Conservation (phyloP, 2,329 filamentous ascomycete species). For the Colletotrichum noveboracense region DNA sequence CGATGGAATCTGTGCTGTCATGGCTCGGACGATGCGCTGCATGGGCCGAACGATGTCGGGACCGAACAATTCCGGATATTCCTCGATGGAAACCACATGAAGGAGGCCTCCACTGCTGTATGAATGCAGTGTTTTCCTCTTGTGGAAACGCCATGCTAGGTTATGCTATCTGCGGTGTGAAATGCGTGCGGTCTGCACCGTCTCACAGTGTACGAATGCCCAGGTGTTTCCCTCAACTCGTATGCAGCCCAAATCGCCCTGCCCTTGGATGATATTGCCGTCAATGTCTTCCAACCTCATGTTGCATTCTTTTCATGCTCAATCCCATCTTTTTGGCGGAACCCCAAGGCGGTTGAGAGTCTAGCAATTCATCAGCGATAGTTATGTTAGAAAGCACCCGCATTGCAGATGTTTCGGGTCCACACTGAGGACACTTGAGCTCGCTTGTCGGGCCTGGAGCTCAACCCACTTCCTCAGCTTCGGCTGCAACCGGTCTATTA, state of each 20-base stretch:
- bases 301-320: neutral
- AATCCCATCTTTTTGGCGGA: neutral
- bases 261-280: neutral
- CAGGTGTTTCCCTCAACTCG: neutral
- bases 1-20: neutral
- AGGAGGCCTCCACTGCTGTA: neutral
- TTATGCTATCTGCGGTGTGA: neutral
- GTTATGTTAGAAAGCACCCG: neutral
- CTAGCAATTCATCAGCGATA: neutral
- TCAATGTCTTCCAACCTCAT: neutral
- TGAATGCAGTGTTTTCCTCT: too few species aligned
- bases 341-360: neutral
- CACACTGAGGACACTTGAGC: neutral
- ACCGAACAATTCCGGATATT: neutral
- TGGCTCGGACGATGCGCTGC: neutral
- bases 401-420: neutral
- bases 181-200: fast-evolving
- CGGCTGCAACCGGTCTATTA: conserved; percentile 1
- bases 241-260: neutral
- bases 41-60: neutral
- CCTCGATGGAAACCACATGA: neutral
- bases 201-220: neutral
- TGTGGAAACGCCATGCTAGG: neutral
- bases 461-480: neutral
- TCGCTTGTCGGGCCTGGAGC: fast-evolving